Conservation (phyloP, 2,329 filamentous ascomycete species). For the Bisporella sp. region DNA sequence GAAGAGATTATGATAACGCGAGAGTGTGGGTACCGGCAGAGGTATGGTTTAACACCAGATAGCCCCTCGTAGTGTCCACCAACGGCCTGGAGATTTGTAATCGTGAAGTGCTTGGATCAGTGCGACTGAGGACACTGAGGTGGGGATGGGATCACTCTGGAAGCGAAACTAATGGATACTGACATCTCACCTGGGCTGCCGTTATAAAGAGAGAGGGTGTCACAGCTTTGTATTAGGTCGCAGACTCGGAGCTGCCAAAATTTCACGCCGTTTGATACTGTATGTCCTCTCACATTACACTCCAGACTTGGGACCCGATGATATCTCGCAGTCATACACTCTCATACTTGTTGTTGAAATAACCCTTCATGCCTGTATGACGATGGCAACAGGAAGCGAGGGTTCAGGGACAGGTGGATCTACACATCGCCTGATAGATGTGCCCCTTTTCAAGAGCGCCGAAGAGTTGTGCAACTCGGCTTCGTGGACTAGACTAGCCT, state of each 20-base stretch:
- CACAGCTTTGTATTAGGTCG: not conserved
- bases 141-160: not conserved
- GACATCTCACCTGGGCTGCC: not conserved
- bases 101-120: not conserved
- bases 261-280: not conserved
- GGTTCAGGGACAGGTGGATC: no score
- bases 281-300: no score
- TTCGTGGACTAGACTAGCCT: no score
- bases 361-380: no score
- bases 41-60: conserved; percentile 5
- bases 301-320: no score
- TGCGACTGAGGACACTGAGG: not conserved
- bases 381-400: no score
- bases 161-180: not conserved
- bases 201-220: not conserved
- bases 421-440: no score
- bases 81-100: not conserved
- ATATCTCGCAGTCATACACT: no score
- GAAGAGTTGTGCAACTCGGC: no score
- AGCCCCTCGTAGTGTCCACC: not conserved
- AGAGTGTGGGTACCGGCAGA: conserved; percentile 3
- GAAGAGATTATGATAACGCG: not conserved
- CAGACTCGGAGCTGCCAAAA: not conserved
- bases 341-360: no score
- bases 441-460: no score